These are phyloP conservation scores for Hippophae tibetana DNA, from an alignment of 306 rosid species.

Conservation along the genomic window DNA sequence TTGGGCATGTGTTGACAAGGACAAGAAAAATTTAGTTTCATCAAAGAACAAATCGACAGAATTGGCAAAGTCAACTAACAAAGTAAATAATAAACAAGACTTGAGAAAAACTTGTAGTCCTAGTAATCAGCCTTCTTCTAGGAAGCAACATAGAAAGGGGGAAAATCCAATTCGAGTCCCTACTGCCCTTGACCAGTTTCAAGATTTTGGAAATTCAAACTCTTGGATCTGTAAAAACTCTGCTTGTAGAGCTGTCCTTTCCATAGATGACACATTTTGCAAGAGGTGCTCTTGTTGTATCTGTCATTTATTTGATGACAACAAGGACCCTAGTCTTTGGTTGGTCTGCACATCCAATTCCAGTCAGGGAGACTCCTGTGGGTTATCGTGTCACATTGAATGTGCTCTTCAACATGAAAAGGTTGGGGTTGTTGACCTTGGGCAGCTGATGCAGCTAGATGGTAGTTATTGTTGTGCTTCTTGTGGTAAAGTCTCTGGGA, in stretches of 20 bases:
- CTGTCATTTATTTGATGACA: constrained; percentile 1
- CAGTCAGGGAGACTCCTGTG: neutral
- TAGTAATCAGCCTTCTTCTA: neutral
- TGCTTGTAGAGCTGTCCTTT: neutral
- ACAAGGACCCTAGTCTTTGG: constrained; percentile 2
- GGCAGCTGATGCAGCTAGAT: neutral
- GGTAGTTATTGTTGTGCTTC: constrained; percentile 2
- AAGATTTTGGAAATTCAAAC: neutral
- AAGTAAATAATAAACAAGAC: neutral
- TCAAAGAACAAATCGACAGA: neutral
- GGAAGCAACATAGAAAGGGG: constrained; percentile 1
- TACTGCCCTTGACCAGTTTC: neutral
- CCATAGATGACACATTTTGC: neutral
- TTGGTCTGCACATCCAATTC: neutral
- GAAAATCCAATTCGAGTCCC: neutral
- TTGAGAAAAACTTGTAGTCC: neutral
- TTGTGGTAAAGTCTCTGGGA: neutral
- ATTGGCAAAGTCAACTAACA: neutral
- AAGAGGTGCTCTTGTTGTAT: neutral
- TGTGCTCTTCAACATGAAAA: neutral
- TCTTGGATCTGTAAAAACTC: neutral
- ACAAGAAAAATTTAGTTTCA: neutral
- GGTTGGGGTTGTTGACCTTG: neutral
- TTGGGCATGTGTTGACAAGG: neutral
- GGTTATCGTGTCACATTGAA: neutral